Percentiles rank a stretch among this genome's conserved stretches.
Evolutionary conservation across 192 early-diverging fungal species (phyloP).

Genomic region (Backusella circina): DNA sequence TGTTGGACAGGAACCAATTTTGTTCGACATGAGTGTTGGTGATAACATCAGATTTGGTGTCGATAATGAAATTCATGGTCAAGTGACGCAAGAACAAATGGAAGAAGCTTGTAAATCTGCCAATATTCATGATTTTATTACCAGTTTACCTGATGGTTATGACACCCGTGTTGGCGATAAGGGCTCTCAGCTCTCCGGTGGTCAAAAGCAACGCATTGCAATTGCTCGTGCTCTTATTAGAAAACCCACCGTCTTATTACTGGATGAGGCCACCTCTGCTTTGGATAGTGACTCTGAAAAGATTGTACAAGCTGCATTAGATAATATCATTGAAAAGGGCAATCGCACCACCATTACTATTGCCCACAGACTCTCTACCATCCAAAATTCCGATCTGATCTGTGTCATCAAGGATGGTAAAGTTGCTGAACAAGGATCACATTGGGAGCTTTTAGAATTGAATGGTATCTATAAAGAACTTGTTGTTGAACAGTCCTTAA

Average conservation of each 20-base stretch:
- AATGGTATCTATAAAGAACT: slow-evolving; percentile 57
- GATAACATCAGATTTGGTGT: slow-evolving; percentile 87
- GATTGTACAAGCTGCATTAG: slow-evolving; percentile 62
- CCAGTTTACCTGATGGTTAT: slow-evolving; percentile 63
- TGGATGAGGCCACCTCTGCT: slow-evolving; percentile 80
- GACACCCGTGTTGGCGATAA: slow-evolving; percentile 65
- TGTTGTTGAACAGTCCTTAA: slow-evolving; percentile 61
- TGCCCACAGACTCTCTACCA: slow-evolving; percentile 68
- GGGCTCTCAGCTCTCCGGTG: slow-evolving; percentile 56
- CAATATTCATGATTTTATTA: slow-evolving; percentile 60
- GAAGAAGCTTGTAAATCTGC: slow-evolving; percentile 50
- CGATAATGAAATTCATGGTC: slow-evolving; percentile 26
- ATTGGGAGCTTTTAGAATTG: slow-evolving; percentile 65
- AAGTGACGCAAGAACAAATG: slow-evolving; percentile 50
- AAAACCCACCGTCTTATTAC: slow-evolving; percentile 73
- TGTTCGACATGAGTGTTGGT: slow-evolving; percentile 84
- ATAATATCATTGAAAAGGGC: slow-evolving; percentile 50
- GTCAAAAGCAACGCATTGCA: slow-evolving; percentile 77
- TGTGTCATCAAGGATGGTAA: slow-evolving; percentile 72
- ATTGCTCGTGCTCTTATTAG: slow-evolving; percentile 84
- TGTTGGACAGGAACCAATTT: slow-evolving; percentile 91
- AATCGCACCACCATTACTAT: slow-evolving; percentile 68
- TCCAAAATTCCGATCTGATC: slow-evolving; percentile 79
- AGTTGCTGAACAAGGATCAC: slow-evolving; percentile 70
- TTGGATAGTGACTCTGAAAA: slow-evolving; percentile 66